A percentile compares a stretch with the other conserved stretches of the same genome.
Conservation (phyloP, 1,284 basidiomycete genomes). For the Microbotryum lychnidis-dioicae region DNA sequence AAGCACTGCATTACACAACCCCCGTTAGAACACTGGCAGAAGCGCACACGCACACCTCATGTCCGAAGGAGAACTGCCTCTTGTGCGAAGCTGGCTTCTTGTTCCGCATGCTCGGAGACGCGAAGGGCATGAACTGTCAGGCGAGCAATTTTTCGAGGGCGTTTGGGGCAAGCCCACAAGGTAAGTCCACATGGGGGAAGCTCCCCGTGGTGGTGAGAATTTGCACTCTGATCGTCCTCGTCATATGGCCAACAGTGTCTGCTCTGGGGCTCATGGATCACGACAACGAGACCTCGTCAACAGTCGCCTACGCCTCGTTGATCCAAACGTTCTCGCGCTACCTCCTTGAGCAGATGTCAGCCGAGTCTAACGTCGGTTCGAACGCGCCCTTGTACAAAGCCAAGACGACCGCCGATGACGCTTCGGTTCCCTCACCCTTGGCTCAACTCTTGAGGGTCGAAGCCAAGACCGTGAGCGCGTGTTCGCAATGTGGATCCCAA, state of each 20-base stretch:
- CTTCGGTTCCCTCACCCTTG: constrained; percentile 40
- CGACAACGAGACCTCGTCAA: constrained; percentile 63
- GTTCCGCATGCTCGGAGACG: constrained; percentile 91
- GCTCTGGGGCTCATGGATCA: constrained; percentile 86
- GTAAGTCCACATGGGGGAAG: constrained; percentile 43
- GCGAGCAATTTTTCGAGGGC: constrained; percentile 94
- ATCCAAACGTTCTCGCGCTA: constrained; percentile 95
- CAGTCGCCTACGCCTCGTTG: constrained; percentile 63
- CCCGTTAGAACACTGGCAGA: constrained; percentile 77
- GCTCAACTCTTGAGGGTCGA: constrained; percentile 73
- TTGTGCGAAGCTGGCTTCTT: constrained; percentile 94
- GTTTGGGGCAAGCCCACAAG: constrained; percentile 65
- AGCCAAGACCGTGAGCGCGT: constrained; percentile 64
- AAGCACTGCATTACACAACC: constrained; percentile 74
- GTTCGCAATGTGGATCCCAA: constrained; percentile 62
- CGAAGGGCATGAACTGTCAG: constrained; percentile 87
- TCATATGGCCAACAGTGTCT: constrained; percentile 54
- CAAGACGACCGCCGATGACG: constrained; percentile 37
- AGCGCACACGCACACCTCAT: constrained; percentile 81
- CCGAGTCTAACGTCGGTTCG: constrained; percentile 45
- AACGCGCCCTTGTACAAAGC: constrained; percentile 11
- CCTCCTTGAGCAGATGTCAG: constrained; percentile 68
- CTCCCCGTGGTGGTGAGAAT: not conserved
- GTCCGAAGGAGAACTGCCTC: constrained; percentile 80
- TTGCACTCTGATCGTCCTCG: constrained; percentile 26